These are phyloP conservation scores for Leucoagaricus sp. DNA, from an alignment of 1,284 basidiomycete genomes.

Conservation along the genomic window DNA sequence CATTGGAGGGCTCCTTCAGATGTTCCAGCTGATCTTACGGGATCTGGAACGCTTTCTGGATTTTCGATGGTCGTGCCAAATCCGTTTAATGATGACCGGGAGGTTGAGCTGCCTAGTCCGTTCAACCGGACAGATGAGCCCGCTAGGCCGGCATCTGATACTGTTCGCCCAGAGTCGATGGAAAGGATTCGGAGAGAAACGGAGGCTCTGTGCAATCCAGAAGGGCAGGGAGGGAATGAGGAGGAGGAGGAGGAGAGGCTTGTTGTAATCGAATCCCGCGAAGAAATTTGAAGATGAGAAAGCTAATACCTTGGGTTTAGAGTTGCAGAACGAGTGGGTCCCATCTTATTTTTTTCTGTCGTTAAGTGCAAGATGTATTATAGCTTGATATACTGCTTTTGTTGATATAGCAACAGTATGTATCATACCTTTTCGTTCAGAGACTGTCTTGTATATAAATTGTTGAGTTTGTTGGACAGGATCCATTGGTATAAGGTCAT, in stretches of 20 bases:
- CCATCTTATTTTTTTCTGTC: not conserved
- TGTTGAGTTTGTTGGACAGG: not conserved
- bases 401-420: slow-evolving; percentile 2
- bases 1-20: slow-evolving; percentile 33
- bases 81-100: slow-evolving; percentile 23
- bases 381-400: not conserved
- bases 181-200: not conserved
- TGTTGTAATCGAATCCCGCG: not conserved
- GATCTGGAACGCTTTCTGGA: slow-evolving; percentile 27
- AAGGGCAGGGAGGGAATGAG: not conserved
- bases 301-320: too few species aligned
- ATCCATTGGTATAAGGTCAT: too few species aligned
- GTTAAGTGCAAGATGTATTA: not conserved
- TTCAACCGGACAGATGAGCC: slow-evolving; percentile 10
- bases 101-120: slow-evolving; percentile 14
- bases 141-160: slow-evolving; percentile 5
- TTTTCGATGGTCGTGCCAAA: slow-evolving; percentile 28
- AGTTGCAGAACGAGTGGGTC: not conserved
- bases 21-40: slow-evolving; percentile 27
- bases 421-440: slow-evolving; percentile 6
- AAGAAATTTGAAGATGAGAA: not conserved
- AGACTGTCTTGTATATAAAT: not conserved
- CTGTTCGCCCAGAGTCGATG: not conserved
- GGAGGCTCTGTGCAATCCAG: not conserved
- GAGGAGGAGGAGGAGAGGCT: not conserved